Evolutionary conservation across 2,329 filamentous ascomycete species (phyloP), one percentile per base, ranked within the genome.

Genomic region (Colletotrichum lupini): DNA sequence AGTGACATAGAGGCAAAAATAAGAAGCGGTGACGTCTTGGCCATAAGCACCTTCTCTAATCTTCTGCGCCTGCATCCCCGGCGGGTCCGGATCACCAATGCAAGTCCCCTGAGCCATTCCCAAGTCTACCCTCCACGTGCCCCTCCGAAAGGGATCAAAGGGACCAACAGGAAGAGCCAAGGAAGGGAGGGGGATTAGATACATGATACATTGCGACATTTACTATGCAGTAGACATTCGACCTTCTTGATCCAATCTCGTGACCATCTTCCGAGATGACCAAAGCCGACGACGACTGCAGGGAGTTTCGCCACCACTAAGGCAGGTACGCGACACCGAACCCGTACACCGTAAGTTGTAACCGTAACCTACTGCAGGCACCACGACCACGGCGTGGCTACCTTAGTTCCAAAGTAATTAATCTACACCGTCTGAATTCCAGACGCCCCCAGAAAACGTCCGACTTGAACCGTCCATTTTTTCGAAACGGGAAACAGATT

Each of bases 361-460:
- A 42, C 37, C 37, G 37, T 49, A 35, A 53, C 24, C 46, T 49
- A 4, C 46, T 55, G 46, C 46, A 52, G 24, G 37, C 37, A 42
- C 37, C 37, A 42, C 37, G 14, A 42, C 37, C 14, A 19, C 37
- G 14, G 37, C 16, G 37, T 42, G 35, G 30, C 30, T 28, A 28
- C 28, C n/a, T 22, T 12, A 5, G 28, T 11, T n/a, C 30, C 42
- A 60, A 60, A 64, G 63, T 53, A 19, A 19, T 19, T 69, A 72
- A 69, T 46, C 46, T 16, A 49, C 22, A 49, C 19, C 70, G 69
- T 72, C 70, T 49, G 59, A 68, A 64, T 68, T 61, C 32, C 63
- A 59, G 59, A 59, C 58, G 26, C 26, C 55, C 55, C 28, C 35
- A 64, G 70, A 64, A 72, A 69, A 53, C 30, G 24, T 22, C 22